phyloP scores from a whole-genome alignment of 2,329 filamentous ascomycete genomes.

The Paecilomyces sp. region DNA sequence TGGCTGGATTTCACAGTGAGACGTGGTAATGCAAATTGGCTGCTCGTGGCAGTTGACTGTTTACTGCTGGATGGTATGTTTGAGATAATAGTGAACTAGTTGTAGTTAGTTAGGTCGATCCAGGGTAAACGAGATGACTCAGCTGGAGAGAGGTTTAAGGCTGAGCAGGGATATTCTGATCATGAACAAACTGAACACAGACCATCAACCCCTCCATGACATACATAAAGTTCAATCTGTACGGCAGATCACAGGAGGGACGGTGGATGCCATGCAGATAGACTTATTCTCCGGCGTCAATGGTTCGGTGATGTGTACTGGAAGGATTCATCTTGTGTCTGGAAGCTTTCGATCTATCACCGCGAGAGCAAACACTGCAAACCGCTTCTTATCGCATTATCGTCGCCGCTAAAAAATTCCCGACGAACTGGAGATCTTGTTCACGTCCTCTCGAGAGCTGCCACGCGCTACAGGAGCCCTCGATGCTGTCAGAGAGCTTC shows the following conservation, averaged over 20 bases:
- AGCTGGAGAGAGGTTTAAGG: too few relatives aligned
- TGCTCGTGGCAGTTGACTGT: neutral
- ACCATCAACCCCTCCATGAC: neutral
- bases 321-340: neutral
- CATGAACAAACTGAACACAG: neutral
- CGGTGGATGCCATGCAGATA: neutral
- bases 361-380: neutral
- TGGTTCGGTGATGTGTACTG: neutral
- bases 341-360: conserved; percentile 6
- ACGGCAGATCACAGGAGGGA: neutral
- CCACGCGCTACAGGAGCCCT: conserved; percentile 6
- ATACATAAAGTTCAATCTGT: neutral
- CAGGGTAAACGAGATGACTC: too few relatives aligned
- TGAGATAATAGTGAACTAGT: neutral
- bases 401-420: conserved; percentile 3
- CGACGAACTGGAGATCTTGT: neutral
- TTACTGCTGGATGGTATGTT: neutral
- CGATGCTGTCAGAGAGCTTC: conserved; percentile 44
- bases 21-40: neutral
- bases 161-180: too few relatives aligned
- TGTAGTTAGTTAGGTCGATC: too few relatives aligned
- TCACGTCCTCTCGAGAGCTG: neutral
- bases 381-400: conserved; percentile 10
- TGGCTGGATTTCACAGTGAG: neutral
- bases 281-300: neutral